Base-by-base conservation (phyloP, 2,329 filamentous ascomycete genomes). In the Metarhizium sp. region DNA sequence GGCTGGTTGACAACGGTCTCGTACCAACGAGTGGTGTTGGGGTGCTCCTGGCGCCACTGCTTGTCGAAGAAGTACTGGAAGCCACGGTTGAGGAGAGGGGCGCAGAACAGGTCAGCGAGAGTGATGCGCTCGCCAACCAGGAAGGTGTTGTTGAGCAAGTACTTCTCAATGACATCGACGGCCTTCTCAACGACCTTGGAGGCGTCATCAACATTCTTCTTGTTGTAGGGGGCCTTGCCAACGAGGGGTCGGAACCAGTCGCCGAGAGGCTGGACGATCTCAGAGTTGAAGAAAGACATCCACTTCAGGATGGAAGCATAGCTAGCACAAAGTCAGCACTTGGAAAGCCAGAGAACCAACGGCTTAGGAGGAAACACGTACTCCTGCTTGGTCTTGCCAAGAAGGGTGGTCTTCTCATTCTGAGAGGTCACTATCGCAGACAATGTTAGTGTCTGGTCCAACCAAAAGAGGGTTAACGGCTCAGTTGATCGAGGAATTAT, bases 331-430 rank as follows among this genome's bases (percentile, higher is more conserved):
- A 71, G 69, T 61, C 52, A 55, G 18, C 11, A 6, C 29, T 42
- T 34, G 30, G 4, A 45, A 25, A 49, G 10, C n/a, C n/a, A 40
- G 3, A 4, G 25, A 11, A 11, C 8, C n/a, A 25, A 30, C 6
- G 13, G 14, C n/a, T 49, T 8, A 13, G 2, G 25, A 25, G 20
- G 13, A 18, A n/a, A 14, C 57, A 71, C 80, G 73, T 78, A 91
- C 85, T 99, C 94, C 82, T 99, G 92, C 88, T 99, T 99, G 79
- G 92, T 99, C 87, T 97, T 97, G 72, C 94, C 94, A 67, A 99
- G 86, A 64, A 99, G 91, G 66, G 91, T 95, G 68, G 94, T 99
- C 88, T 97, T 97, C 87, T 97, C 94, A 76, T 99, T 99, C 80
- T 99, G 94, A 67, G 94, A 97, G 69, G 94, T 91, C 73, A 99